Evolutionary conservation across 768 basidiomycete species (phyloP), one percentile per base, ranked within the genome.

Genomic region (Lentinula edodes): DNA sequence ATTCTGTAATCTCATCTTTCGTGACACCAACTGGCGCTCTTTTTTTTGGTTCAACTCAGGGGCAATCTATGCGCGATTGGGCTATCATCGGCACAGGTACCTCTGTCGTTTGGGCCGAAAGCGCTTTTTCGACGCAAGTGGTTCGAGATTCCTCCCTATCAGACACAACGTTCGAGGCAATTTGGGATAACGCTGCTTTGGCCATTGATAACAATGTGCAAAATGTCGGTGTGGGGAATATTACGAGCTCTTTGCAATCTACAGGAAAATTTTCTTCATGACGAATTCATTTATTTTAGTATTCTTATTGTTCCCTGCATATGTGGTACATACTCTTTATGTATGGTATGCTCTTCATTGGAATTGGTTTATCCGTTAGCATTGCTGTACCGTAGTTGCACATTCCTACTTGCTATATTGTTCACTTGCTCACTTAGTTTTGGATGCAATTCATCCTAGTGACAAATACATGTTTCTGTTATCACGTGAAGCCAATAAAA

Each of bases 11-110:
- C 23, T 82, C 85, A 18, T 78, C 83, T 7, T 82, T 87, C 62
- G 73, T 80, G 8, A 78, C 76, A 9, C 70, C 83, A 20, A 75
- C 76, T 32, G 81, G 78, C 8, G 65, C 75, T 1, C 70, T 88
- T 41, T 87, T 87, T 67, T 88, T 88, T 68, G 88, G 87, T 16
- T 83, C 85, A 35, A 71, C 76, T 43, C 72, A 76, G 53, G 83
- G 81, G 5, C 69, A 68, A 16, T 72, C 75, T 23, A 67, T 88
- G 54, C 80, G 86, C 8, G 70, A 77, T 53, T 88, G 84, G 85
- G 77, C 83, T 6, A 79, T 86, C 55, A 71, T 74, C 39, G 74
- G 70, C 16, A 69, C 75, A 39, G 68, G 70, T 42, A 68, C 70
- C 34, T 66, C 70, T 18, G 72, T 86, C 39, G 66, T 74, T 23